phyloP scores from a whole-genome alignment of 2,329 filamentous ascomycete genomes.

The Trichoderma cornu-damae region DNA sequence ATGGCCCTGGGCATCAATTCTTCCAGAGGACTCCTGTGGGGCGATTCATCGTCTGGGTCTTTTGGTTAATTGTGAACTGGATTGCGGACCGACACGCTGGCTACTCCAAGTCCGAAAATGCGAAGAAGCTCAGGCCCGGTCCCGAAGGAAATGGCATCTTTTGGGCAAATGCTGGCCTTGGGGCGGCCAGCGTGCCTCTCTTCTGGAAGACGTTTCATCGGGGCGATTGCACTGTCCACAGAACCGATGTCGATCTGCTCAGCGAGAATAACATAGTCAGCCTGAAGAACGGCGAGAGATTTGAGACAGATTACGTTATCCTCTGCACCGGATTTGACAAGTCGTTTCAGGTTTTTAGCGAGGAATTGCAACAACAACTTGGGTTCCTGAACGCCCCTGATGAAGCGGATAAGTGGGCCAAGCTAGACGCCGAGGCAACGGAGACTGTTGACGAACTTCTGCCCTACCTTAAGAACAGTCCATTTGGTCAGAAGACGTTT shows the following conservation, averaged over 20 bases:
- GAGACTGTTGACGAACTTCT: slow-evolving; percentile 21
- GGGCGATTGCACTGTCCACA: slow-evolving; percentile 27
- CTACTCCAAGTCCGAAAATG: slow-evolving; percentile 24
- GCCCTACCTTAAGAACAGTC: slow-evolving; percentile 18
- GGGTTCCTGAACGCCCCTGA: slow-evolving; percentile 18
- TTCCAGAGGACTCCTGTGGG: slow-evolving; percentile 27
- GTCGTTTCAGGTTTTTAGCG: slow-evolving; percentile 22
- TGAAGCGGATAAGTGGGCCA: slow-evolving; percentile 18
- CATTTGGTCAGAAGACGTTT: not conserved
- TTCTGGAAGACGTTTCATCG: slow-evolving; percentile 32
- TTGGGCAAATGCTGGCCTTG: slow-evolving; percentile 32
- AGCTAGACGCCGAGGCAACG: slow-evolving; percentile 21
- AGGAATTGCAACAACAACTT: slow-evolving; percentile 20
- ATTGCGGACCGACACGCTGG: slow-evolving; percentile 25
- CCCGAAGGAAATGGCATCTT: slow-evolving; percentile 27
- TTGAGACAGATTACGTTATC: slow-evolving; percentile 24
- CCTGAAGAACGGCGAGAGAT: slow-evolving; percentile 20
- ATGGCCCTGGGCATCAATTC: slow-evolving; percentile 25
- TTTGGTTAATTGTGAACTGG: slow-evolving; percentile 23
- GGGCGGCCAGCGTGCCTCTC: slow-evolving; percentile 29
- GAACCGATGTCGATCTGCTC: slow-evolving; percentile 23
- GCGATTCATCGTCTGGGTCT: slow-evolving; percentile 16
- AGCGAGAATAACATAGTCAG: slow-evolving; percentile 20
- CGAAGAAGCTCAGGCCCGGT: slow-evolving; percentile 22
- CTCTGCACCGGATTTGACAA: slow-evolving; percentile 27